Conservation (phyloP, 2,329 filamentous ascomycete genomes). For the Talaromyces sp. region DNA sequence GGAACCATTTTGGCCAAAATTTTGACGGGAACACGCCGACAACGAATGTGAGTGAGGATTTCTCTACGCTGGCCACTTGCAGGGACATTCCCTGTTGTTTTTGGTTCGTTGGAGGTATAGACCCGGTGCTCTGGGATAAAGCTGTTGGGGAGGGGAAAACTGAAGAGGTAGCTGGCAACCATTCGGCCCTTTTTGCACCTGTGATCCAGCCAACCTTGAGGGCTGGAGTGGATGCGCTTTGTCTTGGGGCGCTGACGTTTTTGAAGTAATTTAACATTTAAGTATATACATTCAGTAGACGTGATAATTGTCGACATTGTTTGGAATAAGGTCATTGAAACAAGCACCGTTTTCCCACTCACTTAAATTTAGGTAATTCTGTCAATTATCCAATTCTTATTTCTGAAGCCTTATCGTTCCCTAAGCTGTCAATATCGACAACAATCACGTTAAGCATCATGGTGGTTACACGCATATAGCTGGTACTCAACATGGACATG, state of each 20-base stretch:
- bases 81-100: constrained; percentile 49
- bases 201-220: constrained; percentile 54
- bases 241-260: constrained; percentile 46
- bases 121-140: constrained; percentile 47
- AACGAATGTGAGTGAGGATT: constrained; percentile 51
- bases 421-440: too few species aligned
- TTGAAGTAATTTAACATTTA: constrained; percentile 11
- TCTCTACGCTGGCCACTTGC: constrained; percentile 49
- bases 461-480: too few species aligned
- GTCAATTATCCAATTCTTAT: too few species aligned
- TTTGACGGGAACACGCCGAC: constrained; percentile 26
- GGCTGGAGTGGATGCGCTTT: constrained; percentile 48
- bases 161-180: constrained; percentile 53
- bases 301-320: too few species aligned
- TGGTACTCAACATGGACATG: too few species aligned
- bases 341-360: too few species aligned
- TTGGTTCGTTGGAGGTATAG: constrained; percentile 53
- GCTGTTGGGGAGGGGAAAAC: constrained; percentile 38
- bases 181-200: constrained; percentile 55
- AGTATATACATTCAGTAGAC: too few species aligned
- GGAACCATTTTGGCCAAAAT: constrained; percentile 39
- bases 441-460: too few species aligned
- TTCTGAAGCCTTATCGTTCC: too few species aligned
- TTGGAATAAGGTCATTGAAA: too few species aligned
- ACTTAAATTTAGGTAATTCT: too few species aligned